Evolutionary conservation across 768 basidiomycete genomes (phyloP).

Genomic region (Lyophyllum atratum): DNA sequence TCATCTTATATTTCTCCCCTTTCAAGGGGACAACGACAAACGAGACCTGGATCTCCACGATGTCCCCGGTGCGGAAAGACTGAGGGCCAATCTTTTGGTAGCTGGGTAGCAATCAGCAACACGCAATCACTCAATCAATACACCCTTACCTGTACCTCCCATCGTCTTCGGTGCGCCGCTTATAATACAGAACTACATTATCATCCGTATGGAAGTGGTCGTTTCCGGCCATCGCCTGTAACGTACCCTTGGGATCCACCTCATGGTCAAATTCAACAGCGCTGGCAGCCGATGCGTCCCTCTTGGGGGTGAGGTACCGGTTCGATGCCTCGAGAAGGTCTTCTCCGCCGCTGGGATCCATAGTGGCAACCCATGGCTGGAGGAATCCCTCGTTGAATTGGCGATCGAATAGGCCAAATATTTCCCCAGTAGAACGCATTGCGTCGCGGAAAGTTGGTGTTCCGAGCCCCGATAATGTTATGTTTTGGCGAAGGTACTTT

Average conservation of each 20-base stretch:
- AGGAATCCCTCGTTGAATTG: slow-evolving; percentile 4
- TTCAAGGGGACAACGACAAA: slow-evolving; percentile 13
- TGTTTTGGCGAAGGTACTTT: not conserved
- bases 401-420: slow-evolving; percentile 1
- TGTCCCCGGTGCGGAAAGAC: slow-evolving; percentile 7
- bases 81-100: not conserved
- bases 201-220: slow-evolving; percentile 16
- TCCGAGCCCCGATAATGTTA: not conserved
- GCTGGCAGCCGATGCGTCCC: not conserved
- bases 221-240: not conserved
- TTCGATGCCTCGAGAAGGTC: slow-evolving; percentile 3
- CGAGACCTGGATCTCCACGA: slow-evolving; percentile 13
- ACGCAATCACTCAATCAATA: not conserved
- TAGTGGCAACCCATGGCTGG: not conserved
- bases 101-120: not conserved
- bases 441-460: not conserved
- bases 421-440: not conserved
- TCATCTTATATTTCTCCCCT: slow-evolving; percentile 9
- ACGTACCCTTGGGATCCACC: slow-evolving; percentile 5
- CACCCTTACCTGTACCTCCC: not conserved
- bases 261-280: not conserved
- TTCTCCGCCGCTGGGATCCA: not conserved
- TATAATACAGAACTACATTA: slow-evolving; percentile 14
- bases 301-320: slow-evolving; percentile 6
- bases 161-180: not conserved